A percentile compares a stretch with the other conserved stretches of the same genome.
phyloP scores from a whole-genome alignment of 345 rosid species.

The Rubroshorea leprosula region DNA sequence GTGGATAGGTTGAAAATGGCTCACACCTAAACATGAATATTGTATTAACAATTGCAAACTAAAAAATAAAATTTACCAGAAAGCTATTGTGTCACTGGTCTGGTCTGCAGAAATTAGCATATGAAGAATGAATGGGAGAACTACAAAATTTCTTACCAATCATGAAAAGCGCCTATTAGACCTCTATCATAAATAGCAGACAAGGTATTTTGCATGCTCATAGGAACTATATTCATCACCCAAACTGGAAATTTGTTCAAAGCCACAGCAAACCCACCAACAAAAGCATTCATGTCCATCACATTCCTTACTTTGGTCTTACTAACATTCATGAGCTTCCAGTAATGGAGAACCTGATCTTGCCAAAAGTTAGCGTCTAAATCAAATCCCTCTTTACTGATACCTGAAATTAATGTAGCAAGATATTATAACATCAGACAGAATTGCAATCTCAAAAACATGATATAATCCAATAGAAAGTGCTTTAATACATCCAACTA shows the following conservation, averaged over 20 bases:
- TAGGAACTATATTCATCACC: slow-evolving; percentile 92
- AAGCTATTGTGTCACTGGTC: no score
- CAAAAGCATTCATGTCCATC: slow-evolving; percentile 87
- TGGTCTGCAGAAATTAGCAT: no score
- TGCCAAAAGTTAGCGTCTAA: slow-evolving; percentile 62
- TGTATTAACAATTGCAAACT: not conserved
- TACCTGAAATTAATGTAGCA: slow-evolving; percentile 35
- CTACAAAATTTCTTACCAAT: slow-evolving; percentile 52
- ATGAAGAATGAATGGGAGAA: not conserved
- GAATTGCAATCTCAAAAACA: not conserved
- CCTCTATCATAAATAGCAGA: slow-evolving; percentile 73
- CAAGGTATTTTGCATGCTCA: slow-evolving; percentile 61
- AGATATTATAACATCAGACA: slow-evolving; percentile 3
- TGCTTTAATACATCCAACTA: no score
- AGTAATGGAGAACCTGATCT: slow-evolving; percentile 59
- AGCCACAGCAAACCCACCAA: slow-evolving; percentile 78
- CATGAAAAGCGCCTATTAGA: slow-evolving; percentile 72
- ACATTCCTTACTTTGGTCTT: slow-evolving; percentile 57
- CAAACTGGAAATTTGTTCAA: slow-evolving; percentile 62
- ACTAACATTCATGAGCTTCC: slow-evolving; percentile 59
- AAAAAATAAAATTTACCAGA: not conserved
- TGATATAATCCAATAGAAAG: not conserved
- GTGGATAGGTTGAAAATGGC: slow-evolving; percentile 93
- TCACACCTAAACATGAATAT: slow-evolving; percentile 58
- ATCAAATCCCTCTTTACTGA: slow-evolving; percentile 52